A percentile compares a stretch with the other conserved stretches of the same genome.
These are phyloP conservation scores for Euphorbia celastroides DNA, from an alignment of 441 rosid species.

Conservation along the genomic window DNA sequence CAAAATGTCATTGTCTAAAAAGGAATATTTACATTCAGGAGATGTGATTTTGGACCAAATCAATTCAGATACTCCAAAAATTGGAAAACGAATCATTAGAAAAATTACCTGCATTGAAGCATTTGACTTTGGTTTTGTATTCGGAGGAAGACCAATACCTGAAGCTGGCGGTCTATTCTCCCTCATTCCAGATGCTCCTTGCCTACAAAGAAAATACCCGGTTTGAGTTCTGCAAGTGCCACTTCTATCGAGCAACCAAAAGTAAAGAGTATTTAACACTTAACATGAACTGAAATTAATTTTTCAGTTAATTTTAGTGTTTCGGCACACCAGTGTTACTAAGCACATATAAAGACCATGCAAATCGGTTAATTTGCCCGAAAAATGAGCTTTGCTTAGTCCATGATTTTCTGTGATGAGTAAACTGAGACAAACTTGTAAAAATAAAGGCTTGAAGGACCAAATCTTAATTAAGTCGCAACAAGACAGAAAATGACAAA, in stretches of 20 bases:
- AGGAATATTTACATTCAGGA: too few relatives aligned
- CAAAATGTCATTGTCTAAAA: slow-evolving; percentile 7
- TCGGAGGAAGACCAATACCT: slow-evolving; percentile 21
- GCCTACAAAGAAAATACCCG: slow-evolving; percentile 30
- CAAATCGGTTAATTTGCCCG: not conserved
- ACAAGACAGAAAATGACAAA: too few relatives aligned
- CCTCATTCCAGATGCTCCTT: slow-evolving; percentile 34
- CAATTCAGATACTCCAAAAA: not conserved
- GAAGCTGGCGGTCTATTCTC: slow-evolving; percentile 41
- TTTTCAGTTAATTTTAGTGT: not conserved
- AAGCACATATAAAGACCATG: too few relatives aligned
- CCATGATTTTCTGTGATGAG: too few relatives aligned
- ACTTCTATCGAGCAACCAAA: not conserved
- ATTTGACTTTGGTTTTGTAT: slow-evolving; percentile 27
- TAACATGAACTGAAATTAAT: not conserved
- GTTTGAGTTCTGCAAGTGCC: slow-evolving; percentile 13
- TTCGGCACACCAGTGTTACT: too few relatives aligned
- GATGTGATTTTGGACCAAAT: too few relatives aligned
- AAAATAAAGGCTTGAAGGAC: too few relatives aligned
- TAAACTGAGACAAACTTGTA: too few relatives aligned
- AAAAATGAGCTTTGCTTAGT: not conserved
- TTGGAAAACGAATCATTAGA: not conserved
- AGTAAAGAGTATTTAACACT: not conserved
- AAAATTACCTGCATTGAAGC: slow-evolving; percentile 46
- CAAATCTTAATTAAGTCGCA: too few relatives aligned